Base-by-base conservation (phyloP, 495 filamentous ascomycete species). In the Penicillium mononematosum region DNA sequence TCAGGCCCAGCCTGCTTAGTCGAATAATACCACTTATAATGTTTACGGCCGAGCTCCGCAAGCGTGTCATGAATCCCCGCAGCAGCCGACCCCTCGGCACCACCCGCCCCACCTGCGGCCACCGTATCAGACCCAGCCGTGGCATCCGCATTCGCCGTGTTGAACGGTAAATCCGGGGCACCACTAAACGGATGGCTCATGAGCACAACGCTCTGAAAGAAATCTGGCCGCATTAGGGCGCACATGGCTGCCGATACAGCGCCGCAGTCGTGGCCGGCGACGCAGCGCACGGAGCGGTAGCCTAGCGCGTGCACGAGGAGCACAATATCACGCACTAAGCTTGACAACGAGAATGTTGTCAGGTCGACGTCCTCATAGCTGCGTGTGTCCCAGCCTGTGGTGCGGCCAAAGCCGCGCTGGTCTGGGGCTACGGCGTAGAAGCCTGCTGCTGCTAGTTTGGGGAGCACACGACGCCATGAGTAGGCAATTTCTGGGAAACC, bases 1-100 rank as follows among this genome's bases (percentile, higher is more conserved):
- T 89, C 83, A 0, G 39, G n/a, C 29, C 77, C 81, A 1, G 85
- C 85, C 3, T 68, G 50, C 0, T 74, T 52, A 17, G 80, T 84
- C 1, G 83, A 85, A 63, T 88, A 88, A 67, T 88, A 88, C 81
- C 79, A 84, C 64, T 85, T 86, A 72, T 89, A 89, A 58, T 89
- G 84, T 58, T 88, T 88, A 38, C 83, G 66, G 3, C 75, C 64
- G 8, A 83, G 72, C 25, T 69, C 60, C 9, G 79, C 81, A 9
- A 90, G 74, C 19, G 80, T 79, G 38, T 74, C 73, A 47, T 84
- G 80, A 12, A 88, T 78, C 16, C 58, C 61, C 14, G 61, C 64
- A 46, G 62, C 57, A 16, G 53, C 60, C 19, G 61, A 58, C 3
- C 41, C 50, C 55, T 85, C 81, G 12, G 55, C 51, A 47, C 58